Conservation (phyloP, 2,329 filamentous ascomycete genomes). For the Paramyrothecium sp. region DNA sequence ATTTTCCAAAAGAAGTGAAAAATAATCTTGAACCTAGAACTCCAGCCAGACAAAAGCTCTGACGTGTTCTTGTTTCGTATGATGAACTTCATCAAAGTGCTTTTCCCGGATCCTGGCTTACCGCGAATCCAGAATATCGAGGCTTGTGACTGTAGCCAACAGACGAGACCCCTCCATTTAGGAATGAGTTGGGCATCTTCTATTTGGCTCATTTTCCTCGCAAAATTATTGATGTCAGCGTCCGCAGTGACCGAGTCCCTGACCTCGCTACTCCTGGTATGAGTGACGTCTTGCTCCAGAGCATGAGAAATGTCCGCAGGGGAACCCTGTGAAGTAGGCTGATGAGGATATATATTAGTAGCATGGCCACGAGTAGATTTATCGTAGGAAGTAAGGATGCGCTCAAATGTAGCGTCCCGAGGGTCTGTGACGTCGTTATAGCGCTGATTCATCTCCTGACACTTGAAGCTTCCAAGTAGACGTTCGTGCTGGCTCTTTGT, state of each 20-base stretch:
- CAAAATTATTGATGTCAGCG: not conserved
- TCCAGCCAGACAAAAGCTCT: slow-evolving; percentile 16
- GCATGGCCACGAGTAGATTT: not conserved
- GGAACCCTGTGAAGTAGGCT: no score
- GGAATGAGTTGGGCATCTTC: not conserved
- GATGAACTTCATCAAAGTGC: slow-evolving; percentile 28
- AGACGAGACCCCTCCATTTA: slow-evolving; percentile 4
- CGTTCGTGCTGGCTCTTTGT: not conserved
- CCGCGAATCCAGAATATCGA: slow-evolving; percentile 26
- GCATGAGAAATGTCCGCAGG: no score
- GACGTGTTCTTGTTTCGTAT: slow-evolving; percentile 9
- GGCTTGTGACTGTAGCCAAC: slow-evolving; percentile 11
- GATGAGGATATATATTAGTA: no score
- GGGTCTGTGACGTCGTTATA: not conserved
- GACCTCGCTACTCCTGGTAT: no score
- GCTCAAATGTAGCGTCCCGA: not conserved
- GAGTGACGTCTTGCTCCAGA: no score
- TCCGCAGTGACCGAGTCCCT: no score
- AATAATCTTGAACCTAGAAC: slow-evolving; percentile 4
- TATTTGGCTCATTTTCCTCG: not conserved
- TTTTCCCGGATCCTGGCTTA: slow-evolving; percentile 30
- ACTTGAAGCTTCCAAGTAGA: not conserved
- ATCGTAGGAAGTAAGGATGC: not conserved
- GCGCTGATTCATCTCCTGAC: not conserved
- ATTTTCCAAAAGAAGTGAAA: slow-evolving; percentile 29